These are phyloP conservation scores for Didymella exigua DNA, from an alignment of 2,329 filamentous ascomycete genomes.

Conservation along the genomic window DNA sequence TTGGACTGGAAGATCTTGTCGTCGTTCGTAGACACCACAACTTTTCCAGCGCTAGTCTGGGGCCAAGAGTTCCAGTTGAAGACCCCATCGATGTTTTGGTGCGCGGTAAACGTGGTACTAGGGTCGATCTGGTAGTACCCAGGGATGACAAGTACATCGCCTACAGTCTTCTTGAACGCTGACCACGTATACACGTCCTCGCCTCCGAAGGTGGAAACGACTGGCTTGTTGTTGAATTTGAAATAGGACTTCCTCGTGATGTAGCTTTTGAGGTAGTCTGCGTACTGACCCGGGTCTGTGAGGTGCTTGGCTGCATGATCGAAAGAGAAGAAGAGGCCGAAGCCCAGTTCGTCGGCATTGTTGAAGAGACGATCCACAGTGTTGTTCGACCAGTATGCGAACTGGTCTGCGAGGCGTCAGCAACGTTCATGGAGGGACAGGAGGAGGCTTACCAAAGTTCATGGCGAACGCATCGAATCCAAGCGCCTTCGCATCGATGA, in stretches of 20 bases:
- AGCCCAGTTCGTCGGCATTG: conserved; percentile 35
- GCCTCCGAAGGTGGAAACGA: conserved; percentile 45
- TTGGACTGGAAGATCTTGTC: conserved; percentile 40
- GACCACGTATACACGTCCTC: conserved; percentile 28
- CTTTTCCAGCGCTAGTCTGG: conserved; percentile 19
- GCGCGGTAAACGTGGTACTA: conserved; percentile 30
- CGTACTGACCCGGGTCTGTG: conserved; percentile 33
- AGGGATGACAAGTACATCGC: conserved; percentile 36
- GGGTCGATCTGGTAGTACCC: conserved; percentile 17
- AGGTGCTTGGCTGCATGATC: conserved; percentile 35
- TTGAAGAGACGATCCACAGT: conserved; percentile 41
- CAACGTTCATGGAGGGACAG: neutral
- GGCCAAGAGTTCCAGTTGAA: conserved; percentile 51
- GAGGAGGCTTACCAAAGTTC: conserved; percentile 33
- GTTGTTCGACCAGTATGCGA: conserved; percentile 32
- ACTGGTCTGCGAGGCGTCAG: conserved; percentile 5
- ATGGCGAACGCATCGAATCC: conserved; percentile 47
- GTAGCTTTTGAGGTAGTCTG: conserved; percentile 33
- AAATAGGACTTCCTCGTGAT: conserved; percentile 34
- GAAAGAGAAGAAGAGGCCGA: conserved; percentile 49
- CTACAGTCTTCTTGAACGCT: conserved; percentile 34
- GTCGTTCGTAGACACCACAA: conserved; percentile 33
- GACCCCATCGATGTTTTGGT: conserved; percentile 40
- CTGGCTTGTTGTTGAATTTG: conserved; percentile 32
- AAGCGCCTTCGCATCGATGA: conserved; percentile 33